Evolutionary conservation across 1,139 yeast genomes (phyloP), one percentile per base, ranked within the genome.

Genomic region (Yueomyces sp.): DNA sequence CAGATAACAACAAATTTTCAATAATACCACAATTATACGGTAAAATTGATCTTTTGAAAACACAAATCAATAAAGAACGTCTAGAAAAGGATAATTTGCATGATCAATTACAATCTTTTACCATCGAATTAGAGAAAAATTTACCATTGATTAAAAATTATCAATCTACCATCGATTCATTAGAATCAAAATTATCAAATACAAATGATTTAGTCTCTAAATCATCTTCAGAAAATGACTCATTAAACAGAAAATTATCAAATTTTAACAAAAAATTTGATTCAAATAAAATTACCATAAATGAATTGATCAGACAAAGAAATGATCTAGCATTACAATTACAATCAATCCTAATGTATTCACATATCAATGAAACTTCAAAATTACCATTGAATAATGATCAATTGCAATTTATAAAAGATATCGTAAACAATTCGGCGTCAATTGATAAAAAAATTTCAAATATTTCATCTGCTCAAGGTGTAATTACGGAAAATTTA

Each of bases 261-360:
- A 44, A 59, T 2, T 55, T 61, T 19, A 61, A 65, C 28, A 59
- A 64, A 38, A 53, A 72, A 60, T 47, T 62, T 41, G 47, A 67
- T 59, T 47, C 38, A 4, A 85, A 60, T 53, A 54, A 65, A 48
- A 41, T 55, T 7, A 64, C 74, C 48, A 62, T 71, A 19, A 60
- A 60, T 3, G 63, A 70, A 1, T 62, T 78, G 57, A 68, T 69
- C 44, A 76, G 73, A 50, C 76, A 81, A 51, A 73, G 81, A 41
- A 66, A 70, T 36, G 96, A 89, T 55, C 66, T 89, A 39, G 83
- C 94, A 9, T 75, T 81, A 39, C 97, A 91, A 60, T 73, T 91
- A 26, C 85, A 85, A 51, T 75, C 73, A 45, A 69, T 86, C 40
- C 68, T 89, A 42, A 73, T 83, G 19, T 55, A 69, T 80, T 4